These are phyloP conservation scores for Paramyrothecium sp. DNA, from an alignment of 2,329 filamentous ascomycete species.

Conservation along the genomic window DNA sequence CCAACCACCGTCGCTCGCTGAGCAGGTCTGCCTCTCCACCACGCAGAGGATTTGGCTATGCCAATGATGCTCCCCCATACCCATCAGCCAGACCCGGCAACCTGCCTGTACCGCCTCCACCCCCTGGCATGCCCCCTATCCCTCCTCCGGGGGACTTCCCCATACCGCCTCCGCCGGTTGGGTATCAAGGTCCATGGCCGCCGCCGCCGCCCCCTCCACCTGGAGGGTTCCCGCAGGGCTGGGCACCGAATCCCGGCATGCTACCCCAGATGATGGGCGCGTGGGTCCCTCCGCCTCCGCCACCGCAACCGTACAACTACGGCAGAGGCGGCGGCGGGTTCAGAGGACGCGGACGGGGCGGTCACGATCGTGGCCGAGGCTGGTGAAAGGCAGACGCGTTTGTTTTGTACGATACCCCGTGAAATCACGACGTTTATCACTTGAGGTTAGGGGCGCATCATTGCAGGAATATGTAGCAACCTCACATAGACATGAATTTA, in stretches of 20 bases:
- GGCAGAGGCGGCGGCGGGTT: constrained; percentile 20
- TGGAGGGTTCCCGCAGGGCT: constrained; percentile 16
- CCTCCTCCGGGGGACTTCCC: constrained; percentile 25
- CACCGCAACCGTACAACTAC: constrained; percentile 14
- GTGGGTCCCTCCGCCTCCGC: constrained; percentile 18
- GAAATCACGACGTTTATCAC: too few species aligned
- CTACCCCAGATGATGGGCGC: constrained; percentile 22
- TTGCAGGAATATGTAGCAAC: too few species aligned
- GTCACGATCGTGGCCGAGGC: constrained; percentile 28
- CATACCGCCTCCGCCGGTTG: constrained; percentile 34
- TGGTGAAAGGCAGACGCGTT: constrained; percentile 7
- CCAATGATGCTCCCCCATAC: constrained; percentile 4
- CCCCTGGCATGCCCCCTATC: constrained; percentile 13
- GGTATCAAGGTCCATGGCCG: constrained; percentile 41
- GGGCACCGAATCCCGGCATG: constrained; percentile 25
- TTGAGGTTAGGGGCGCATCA: too few species aligned
- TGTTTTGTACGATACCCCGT: not conserved
- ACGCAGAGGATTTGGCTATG: constrained; percentile 12
- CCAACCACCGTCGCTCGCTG: constrained; percentile 17
- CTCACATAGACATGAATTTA: too few species aligned
- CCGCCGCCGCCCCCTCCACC: constrained; percentile 32
- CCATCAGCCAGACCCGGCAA: constrained; percentile 21
- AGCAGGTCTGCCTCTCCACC: constrained; percentile 24
- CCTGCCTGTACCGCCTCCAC: constrained; percentile 15
- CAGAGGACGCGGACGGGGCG: constrained; percentile 26